phyloP scores from a whole-genome alignment of 306 rosid species.

The Clitoria ternatea region DNA sequence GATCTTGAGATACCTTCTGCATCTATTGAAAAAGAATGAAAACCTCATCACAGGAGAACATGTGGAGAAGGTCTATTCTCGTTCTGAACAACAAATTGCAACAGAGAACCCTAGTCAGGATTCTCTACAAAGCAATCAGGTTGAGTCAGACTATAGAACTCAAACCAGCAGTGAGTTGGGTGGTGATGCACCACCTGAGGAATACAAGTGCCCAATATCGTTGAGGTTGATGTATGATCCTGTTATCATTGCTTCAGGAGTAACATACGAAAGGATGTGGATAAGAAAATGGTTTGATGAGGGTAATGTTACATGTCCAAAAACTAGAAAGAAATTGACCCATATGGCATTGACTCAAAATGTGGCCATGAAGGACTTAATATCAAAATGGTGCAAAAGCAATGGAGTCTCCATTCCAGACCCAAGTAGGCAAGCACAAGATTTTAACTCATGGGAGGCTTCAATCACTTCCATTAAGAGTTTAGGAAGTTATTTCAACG shows the following conservation, averaged over 20 bases:
- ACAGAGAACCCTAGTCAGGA: slow-evolving; percentile 26
- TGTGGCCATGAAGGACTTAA: slow-evolving; percentile 52
- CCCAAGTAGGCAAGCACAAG: slow-evolving; percentile 43
- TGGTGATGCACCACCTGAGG: slow-evolving; percentile 49
- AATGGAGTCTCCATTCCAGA: slow-evolving; percentile 52
- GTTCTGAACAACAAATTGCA: slow-evolving; percentile 22
- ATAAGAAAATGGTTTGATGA: slow-evolving; percentile 86
- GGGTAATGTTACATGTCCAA: slow-evolving; percentile 69
- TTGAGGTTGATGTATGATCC: slow-evolving; percentile 86
- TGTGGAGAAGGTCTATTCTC: slow-evolving; percentile 23
- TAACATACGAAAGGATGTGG: slow-evolving; percentile 79
- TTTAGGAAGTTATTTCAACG: slow-evolving; percentile 66
- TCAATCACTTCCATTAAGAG: slow-evolving; percentile 65
- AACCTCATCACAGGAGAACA: slow-evolving; percentile 42
- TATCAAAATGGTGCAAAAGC: slow-evolving; percentile 64
- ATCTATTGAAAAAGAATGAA: slow-evolving; percentile 57
- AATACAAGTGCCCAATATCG: slow-evolving; percentile 73
- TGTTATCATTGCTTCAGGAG: slow-evolving; percentile 77
- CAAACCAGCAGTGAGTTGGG: slow-evolving; percentile 30
- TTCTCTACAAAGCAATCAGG: slow-evolving; percentile 25
- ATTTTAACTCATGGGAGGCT: slow-evolving; percentile 39
- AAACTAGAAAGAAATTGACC: slow-evolving; percentile 47
- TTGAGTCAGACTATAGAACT: slow-evolving; percentile 33
- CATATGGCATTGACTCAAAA: slow-evolving; percentile 56
- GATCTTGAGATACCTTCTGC: slow-evolving; percentile 53